Conservation (phyloP, 177 flowering plant genomes). For the Vitis hybrid region DNA sequence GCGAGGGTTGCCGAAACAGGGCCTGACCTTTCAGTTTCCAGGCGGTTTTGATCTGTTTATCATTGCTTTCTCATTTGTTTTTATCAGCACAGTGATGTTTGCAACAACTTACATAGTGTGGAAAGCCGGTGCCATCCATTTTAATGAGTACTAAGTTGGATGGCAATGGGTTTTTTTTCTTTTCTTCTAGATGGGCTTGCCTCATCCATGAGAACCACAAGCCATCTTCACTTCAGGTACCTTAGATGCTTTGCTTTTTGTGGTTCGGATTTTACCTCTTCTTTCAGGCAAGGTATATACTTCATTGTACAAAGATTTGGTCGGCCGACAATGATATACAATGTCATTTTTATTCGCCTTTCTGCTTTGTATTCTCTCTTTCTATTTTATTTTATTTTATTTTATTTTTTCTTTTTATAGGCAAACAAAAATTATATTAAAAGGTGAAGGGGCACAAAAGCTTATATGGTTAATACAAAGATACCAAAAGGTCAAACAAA, state of each 20-base stretch:
- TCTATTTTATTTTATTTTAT: no score
- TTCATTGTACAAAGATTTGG: slow-evolving; percentile 12
- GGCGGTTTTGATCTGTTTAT: slow-evolving; percentile 73
- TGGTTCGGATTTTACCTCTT: background rate
- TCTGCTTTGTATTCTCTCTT: background rate
- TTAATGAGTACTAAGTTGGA: slow-evolving; percentile 57
- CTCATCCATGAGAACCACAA: background rate
- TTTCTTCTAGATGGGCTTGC: no score
- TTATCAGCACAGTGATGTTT: slow-evolving; percentile 85
- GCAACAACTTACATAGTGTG: slow-evolving; percentile 82
- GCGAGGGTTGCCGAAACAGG: slow-evolving; percentile 79
- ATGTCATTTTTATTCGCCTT: background rate
- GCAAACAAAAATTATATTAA: no score
- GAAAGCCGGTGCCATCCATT: slow-evolving; percentile 97
- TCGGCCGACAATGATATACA: background rate
- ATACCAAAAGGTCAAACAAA: no score
- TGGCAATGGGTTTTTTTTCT: background rate
- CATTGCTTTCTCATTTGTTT: slow-evolving; percentile 59
- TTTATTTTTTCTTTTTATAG: background rate
- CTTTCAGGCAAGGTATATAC: background rate
- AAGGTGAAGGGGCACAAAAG: no score
- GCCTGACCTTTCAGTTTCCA: slow-evolving; percentile 75
- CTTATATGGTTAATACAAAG: no score
- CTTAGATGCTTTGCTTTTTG: slow-evolving; percentile 3
- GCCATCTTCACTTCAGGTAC: slow-evolving; percentile 10